A percentile compares a stretch with the other conserved stretches of the same genome.
These are phyloP conservation scores for Yueomyces sinensis DNA, from an alignment of 805 yeast genomes.

Conservation along the genomic window DNA sequence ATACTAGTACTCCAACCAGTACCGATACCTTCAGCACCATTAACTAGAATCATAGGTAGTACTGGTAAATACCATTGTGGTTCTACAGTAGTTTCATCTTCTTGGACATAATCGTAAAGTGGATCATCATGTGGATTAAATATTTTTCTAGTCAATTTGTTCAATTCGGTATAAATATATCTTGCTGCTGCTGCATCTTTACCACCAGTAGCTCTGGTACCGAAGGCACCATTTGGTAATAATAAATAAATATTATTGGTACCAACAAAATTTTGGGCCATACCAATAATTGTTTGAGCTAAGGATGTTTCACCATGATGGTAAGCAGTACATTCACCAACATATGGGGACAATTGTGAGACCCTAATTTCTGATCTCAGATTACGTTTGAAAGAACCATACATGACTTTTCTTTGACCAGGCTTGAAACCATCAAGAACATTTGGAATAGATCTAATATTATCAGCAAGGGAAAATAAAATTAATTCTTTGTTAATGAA, in stretches of 20 bases:
- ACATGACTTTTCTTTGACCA: conserved; percentile 88
- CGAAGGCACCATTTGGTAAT: conserved; percentile 89
- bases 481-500: conserved; percentile 92
- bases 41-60: conserved; percentile 88
- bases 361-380: conserved; percentile 72
- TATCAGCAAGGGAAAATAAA: conserved; percentile 92
- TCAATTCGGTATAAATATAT: conserved; percentile 81
- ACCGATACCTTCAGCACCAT: conserved; percentile 97
- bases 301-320: conserved; percentile 92
- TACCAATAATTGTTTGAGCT: conserved; percentile 78
- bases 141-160: conserved; percentile 58
- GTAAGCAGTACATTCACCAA: conserved; percentile 78
- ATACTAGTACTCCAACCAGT: conserved; percentile 97
- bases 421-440: conserved; percentile 94
- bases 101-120: conserved; percentile 66
- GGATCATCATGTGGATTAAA: conserved; percentile 75
- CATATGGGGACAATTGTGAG: conserved; percentile 80
- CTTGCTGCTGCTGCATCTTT: conserved; percentile 98
- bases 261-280: conserved; percentile 93
- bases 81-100: conserved; percentile 87
- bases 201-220: conserved; percentile 94
- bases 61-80: conserved; percentile 94
- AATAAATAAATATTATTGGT: conserved; percentile 76
- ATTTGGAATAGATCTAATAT: conserved; percentile 87
- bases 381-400: conserved; percentile 72